Conservation (phyloP, 2,329 filamentous ascomycete genomes). For the Stemphylium lycopersici region DNA sequence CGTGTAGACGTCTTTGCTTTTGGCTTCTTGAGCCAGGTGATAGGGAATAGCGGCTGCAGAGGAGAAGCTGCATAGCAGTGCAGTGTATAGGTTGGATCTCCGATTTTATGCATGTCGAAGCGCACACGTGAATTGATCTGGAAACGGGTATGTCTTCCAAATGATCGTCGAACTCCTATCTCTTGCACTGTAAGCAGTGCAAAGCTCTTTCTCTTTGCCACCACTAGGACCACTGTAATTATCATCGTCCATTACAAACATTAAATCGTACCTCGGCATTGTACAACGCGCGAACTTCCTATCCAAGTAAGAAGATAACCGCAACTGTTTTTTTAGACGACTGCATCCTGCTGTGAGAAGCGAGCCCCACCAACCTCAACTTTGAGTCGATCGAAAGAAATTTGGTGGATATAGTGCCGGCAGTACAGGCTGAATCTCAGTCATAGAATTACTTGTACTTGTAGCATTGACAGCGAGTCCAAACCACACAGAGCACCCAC, state of each 20-base stretch:
- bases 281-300: neutral
- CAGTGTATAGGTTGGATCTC: no score
- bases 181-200: no score
- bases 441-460: neutral
- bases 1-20: neutral
- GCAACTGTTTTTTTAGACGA: neutral
- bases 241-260: no score
- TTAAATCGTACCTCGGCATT: neutral
- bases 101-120: no score
- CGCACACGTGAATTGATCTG: no score
- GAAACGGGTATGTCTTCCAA: no score
- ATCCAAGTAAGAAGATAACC: neutral
- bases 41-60: neutral
- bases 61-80: neutral
- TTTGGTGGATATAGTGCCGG: neutral
- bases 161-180: no score
- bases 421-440: neutral
- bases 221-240: no score
- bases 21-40: neutral
- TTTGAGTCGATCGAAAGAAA: slow-evolving; percentile 2
- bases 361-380: slow-evolving; percentile 5
- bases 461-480: neutral
- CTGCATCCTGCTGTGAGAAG: neutral
- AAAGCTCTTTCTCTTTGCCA: no score
- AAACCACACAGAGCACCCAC: slow-evolving; percentile 7